phyloP scores from a whole-genome alignment of 805 yeast species.

The Pachysolen tannophilus region DNA sequence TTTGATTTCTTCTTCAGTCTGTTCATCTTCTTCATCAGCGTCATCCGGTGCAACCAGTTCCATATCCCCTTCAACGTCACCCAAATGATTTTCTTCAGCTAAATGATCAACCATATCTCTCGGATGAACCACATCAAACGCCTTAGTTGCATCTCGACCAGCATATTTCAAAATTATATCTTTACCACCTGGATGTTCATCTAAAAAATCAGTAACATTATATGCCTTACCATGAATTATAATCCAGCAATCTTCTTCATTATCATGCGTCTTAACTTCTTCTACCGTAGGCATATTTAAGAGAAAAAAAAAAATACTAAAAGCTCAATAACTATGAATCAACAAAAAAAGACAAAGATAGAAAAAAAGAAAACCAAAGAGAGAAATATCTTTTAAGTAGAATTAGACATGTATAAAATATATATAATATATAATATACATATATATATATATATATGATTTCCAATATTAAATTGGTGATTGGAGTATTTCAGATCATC shows the following conservation, averaged over 20 bases:
- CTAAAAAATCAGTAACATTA: slow-evolving; percentile 56
- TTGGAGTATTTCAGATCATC: too few relatives aligned
- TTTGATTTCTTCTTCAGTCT: slow-evolving; percentile 32
- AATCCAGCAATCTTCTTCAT: slow-evolving; percentile 71
- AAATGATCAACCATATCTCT: slow-evolving; percentile 10
- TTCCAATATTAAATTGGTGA: too few relatives aligned
- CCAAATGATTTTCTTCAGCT: slow-evolving; percentile 8
- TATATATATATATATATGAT: too few relatives aligned
- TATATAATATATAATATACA: too few relatives aligned
- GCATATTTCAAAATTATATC: slow-evolving; percentile 34
- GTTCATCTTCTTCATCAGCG: slow-evolving; percentile 23
- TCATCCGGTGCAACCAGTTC: slow-evolving; percentile 14
- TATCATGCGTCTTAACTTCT: slow-evolving; percentile 45
- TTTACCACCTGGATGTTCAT: slow-evolving; percentile 47
- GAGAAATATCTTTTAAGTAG: too few relatives aligned
- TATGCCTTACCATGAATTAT: slow-evolving; percentile 73
- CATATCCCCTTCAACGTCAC: slow-evolving; percentile 3
- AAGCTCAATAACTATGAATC: too few relatives aligned
- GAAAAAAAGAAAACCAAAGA: too few relatives aligned
- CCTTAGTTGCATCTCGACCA: slow-evolving; percentile 41
- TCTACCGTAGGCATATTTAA: slow-evolving; percentile 1
- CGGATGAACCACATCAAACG: slow-evolving; percentile 10
- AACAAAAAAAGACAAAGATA: too few relatives aligned
- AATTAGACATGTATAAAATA: too few relatives aligned
- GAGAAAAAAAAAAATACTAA: too few relatives aligned